Base-by-base conservation (phyloP, 1,284 basidiomycete species). In the Ustilago sp. region DNA sequence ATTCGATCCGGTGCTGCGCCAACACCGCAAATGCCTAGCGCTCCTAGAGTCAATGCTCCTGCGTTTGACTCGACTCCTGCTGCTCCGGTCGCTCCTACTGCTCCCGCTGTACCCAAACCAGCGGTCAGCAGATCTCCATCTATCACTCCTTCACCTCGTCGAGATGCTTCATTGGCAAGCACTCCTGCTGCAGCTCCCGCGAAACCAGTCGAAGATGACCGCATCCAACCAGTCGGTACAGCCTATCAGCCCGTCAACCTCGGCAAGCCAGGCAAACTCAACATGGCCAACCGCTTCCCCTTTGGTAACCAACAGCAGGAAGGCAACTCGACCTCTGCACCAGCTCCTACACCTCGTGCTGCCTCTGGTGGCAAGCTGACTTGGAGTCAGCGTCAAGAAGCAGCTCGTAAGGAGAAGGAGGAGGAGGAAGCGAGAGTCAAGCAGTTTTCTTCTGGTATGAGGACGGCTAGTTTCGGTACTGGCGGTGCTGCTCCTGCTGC, bases 351-450 rank as follows among this genome's bases (percentile, higher is more conserved):
- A 8, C 63, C 63, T 2, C 68, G 84, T 17, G 63, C 45, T 31
- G 47, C 69, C 0, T 69, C 66, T 2, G 80, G 77, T 11, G 81
- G 81, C 34, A 82, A 81, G 61, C 77, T 86, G 8, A 85, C 84
- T 7, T 86, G 84, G 84, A 83, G 80, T 51, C 84, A 86, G 59
- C 67, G 84, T 8, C 84, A 86, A 59, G 84, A 82, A 45, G 74
- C 74, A 23, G 83, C 81, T 1, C 67, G 67, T 23, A 82, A 83
- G 63, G 83, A 83, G 48, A 58, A 62, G 19, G 80, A 85, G 48
- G 81, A 74, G 56, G 82, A 83, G 31, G 82, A 82, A 39, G 72
- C 63, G 8, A 41, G 68, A 3, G 72, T 71, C 34, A 50, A 61
- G 45, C 56, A 69, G 65, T 63, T 66, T 2, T 60, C 64, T 19